These are phyloP conservation scores for Maudiozyma humilis DNA, from an alignment of 1,139 yeast species.

Conservation along the genomic window DNA sequence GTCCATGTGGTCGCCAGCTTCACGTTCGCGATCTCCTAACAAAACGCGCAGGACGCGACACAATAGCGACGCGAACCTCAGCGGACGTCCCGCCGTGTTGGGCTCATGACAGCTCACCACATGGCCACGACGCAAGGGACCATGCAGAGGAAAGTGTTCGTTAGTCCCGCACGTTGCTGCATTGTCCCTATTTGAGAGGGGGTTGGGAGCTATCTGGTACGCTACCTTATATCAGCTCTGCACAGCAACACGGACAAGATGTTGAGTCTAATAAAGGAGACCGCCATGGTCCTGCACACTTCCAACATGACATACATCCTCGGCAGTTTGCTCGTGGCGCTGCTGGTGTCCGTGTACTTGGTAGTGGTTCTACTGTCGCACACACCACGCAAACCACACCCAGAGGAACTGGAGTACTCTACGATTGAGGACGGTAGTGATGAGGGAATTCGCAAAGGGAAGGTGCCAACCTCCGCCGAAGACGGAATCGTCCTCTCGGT, in stretches of 20 bases:
- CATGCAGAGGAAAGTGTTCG: not conserved
- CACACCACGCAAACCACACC: conserved; percentile 48
- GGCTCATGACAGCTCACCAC: not conserved
- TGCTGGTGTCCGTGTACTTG: conserved; percentile 32
- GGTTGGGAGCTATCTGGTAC: no score
- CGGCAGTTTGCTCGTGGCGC: conserved; percentile 1
- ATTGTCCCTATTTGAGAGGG: no score
- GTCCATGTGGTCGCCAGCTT: no score
- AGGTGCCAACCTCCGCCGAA: conserved; percentile 20
- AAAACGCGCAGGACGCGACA: no score
- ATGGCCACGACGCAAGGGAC: not conserved
- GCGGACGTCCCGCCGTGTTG: not conserved
- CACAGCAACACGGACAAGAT: no score
- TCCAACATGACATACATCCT: conserved; percentile 2
- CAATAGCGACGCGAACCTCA: not conserved
- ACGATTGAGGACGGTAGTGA: conserved; percentile 32
- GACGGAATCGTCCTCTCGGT: conserved; percentile 51
- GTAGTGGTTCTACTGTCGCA: conserved; percentile 49
- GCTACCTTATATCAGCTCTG: no score
- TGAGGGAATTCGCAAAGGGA: conserved; percentile 14
- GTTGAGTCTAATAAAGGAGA: conserved; percentile 4
- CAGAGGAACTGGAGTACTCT: conserved; percentile 43
- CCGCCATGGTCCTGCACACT: not conserved
- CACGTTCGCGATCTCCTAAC: no score
- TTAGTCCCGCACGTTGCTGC: no score